Evolutionary conservation across 805 yeast species (phyloP), one percentile per base, ranked within the genome.

Genomic region (Candida germanica): DNA sequence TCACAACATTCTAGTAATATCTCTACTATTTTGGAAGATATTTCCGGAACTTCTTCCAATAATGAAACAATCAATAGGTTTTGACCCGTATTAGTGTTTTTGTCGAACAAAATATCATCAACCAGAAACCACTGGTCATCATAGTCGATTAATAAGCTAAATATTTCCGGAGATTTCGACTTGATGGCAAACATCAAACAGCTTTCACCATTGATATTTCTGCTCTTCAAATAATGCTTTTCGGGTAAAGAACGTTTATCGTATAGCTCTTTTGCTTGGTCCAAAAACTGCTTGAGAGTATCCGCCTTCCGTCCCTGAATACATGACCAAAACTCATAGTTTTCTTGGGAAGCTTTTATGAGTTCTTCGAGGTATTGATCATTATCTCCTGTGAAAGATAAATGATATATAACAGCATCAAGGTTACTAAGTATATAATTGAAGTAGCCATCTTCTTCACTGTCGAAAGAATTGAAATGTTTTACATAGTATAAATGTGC

Each of bases 371-470:
- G 19, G 17, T 40, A 61, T 6, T 33, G 21, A 6, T 33, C 29
- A n/a, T 18, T 30, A 31, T 70, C 71, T 8, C 53, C 55, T 5
- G 42, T 35, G 24, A 69, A 59, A 2, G 44, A 38, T 12, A 87
- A 64, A 50, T 83, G 91, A 38, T 64, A 76, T 6, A 87, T 50
- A 0, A 86, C 94, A 0, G 88, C 95, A 48, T 88, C 95, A 29
- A 88, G 65, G 5, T 95, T 87, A 29, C 95, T 82, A 10, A 87
- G 46, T 1, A 88, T 80, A 54, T 91, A 91, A 8, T 86, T 94
- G 20, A 75, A 56, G 16, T 75, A 65, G 0, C 96, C 96, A 26
- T 67, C 68, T n/a, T 50, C 47, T 3, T 51, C 25, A 30, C 31
- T 31, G 26, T 56, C 57, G 0, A 50, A 44, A 2, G 61, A 62